Evolutionary conservation across 257 asterid species (phyloP).

Genomic region (Apocynum venetum): DNA sequence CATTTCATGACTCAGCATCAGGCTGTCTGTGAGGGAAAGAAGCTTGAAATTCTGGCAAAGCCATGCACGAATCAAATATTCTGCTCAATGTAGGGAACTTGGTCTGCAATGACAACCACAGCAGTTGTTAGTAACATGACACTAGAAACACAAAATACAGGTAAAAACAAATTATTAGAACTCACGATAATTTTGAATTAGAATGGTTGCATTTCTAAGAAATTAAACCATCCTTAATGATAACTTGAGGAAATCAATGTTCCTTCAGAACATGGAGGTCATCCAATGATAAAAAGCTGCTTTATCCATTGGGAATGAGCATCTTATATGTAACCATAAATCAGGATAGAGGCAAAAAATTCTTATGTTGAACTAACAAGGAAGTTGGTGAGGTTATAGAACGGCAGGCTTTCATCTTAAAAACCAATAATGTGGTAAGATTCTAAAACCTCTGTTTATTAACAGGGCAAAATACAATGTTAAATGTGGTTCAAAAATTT

Average conservation of each 20-base stretch:
- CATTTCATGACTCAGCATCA: slow-evolving; percentile 41
- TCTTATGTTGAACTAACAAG: not conserved
- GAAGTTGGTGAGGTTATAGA: not conserved
- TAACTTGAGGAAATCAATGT: not conserved
- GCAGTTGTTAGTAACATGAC: not conserved
- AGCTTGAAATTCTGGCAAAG: slow-evolving; percentile 59
- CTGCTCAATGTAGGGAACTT: slow-evolving; percentile 41
- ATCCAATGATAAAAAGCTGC: not conserved
- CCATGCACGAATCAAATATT: slow-evolving; percentile 42
- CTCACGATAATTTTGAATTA: not conserved
- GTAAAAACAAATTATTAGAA: not conserved
- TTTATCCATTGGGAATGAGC: not conserved
- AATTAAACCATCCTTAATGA: not conserved
- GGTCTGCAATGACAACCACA: slow-evolving; percentile 34
- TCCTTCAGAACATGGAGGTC: not conserved
- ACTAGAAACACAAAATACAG: not conserved
- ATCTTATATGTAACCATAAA: not conserved
- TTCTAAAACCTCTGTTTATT: not conserved
- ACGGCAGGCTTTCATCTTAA: not conserved
- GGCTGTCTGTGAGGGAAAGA: slow-evolving; percentile 67
- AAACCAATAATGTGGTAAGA: not conserved
- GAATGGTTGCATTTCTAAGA: not conserved
- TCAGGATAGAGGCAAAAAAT: not conserved
- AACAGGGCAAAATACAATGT: not conserved
- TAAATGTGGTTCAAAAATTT: not conserved